A percentile compares a stretch with the other conserved stretches of the same genome.
Conservation (phyloP, 768 basidiomycete species). For the Glaciozyma martinii region DNA sequence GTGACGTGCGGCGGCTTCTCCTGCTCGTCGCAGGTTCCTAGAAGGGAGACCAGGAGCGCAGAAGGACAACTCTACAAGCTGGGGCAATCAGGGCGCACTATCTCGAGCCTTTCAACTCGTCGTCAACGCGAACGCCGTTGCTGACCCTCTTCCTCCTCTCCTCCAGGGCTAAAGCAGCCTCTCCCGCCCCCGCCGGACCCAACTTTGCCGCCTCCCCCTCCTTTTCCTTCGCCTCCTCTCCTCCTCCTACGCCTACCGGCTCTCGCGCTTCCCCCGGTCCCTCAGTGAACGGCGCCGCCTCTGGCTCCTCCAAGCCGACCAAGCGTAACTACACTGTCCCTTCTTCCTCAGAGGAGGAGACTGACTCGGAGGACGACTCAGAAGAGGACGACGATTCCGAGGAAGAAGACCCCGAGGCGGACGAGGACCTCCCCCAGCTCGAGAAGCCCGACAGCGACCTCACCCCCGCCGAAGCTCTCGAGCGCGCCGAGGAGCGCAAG, state of each 20-base stretch:
- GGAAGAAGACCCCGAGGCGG: not conserved
- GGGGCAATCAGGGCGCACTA: too few relatives aligned
- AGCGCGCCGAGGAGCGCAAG: conserved; percentile 50
- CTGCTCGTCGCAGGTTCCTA: not conserved
- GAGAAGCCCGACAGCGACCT: conserved; percentile 25
- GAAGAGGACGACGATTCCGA: conserved; percentile 12
- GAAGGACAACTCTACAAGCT: not conserved
- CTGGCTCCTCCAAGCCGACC: not conserved
- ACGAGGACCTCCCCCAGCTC: not conserved
- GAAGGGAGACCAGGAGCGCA: not conserved
- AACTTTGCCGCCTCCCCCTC: not conserved
- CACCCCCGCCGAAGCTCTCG: conserved; percentile 12
- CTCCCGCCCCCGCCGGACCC: not conserved
- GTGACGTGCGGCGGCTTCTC: not conserved
- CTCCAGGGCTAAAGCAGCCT: not conserved
- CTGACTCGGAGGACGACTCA: not conserved
- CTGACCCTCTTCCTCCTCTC: not conserved
- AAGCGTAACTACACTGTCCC: not conserved
- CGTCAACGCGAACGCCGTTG: not conserved
- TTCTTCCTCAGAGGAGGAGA: conserved; percentile 10
- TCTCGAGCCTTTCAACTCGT: too few relatives aligned
- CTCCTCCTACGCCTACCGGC: not conserved
- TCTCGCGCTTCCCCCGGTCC: not conserved
- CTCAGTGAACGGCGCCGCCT: not conserved
- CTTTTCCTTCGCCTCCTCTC: not conserved